Evolutionary conservation across 2,329 filamentous ascomycete species (phyloP), one percentile per base, ranked within the genome.

Genomic region (Aotearoamyces nothofagi): DNA sequence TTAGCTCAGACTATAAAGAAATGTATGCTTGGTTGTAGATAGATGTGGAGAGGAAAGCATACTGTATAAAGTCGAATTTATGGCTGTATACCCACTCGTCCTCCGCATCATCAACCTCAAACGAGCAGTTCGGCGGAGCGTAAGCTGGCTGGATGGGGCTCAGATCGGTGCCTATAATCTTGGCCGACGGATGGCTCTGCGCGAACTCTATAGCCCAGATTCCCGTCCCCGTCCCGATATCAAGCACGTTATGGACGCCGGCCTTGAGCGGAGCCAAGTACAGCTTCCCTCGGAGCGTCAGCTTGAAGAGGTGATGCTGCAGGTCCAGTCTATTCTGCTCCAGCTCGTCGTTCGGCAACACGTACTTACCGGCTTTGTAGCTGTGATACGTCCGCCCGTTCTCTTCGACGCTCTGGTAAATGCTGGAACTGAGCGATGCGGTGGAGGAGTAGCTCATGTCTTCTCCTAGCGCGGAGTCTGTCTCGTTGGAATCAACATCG

Each of bases 221-320:
- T 2, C 56, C 56, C 4, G 52, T 55, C 8, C 56, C 55, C 1
- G 54, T 56, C 11, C 53, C 54, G 13, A 58, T 42, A 27, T 59
- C 56, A 3, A 58, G 46, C 5, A 56, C 36, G 25, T 36, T 42
- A 11, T 47, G 41, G 4, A 42, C 39, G 1, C 41, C 36, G 11
- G 39, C 39, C 9, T 41, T 36, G 3, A 51, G 45, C 3, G 44
- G 44, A 8, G 42, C 39, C 4, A 45, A 29, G 26, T 23, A 34
- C 15, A 44, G 24, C 13, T 37, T 39, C 9, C 34, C 35, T 13
- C 39, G 29, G 4, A 41, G 20, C 17, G 36, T 35, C 17, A 42
- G 20, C 7, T 22, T 22, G 31, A 42, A 43, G 6, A 39, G 28
- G 16, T 43, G 36, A 27, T 44, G 39, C 26, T 40, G 35, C 14